Evolutionary conservation across 192 early-diverging fungal species (phyloP).

Genomic region (Coemansia sp.): DNA sequence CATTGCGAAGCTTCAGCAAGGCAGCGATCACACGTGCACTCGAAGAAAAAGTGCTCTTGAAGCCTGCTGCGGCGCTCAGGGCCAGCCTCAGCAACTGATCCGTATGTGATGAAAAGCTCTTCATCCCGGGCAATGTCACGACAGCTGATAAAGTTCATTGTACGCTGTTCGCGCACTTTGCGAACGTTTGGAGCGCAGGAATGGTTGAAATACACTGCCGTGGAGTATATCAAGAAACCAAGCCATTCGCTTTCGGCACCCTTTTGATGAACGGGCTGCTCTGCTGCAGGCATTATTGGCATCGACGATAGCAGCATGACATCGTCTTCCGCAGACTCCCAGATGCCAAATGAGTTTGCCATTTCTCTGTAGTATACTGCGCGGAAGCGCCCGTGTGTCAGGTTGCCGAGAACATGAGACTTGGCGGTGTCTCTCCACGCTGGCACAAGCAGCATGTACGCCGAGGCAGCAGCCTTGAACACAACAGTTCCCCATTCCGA

Average conservation of each 20-base stretch:
- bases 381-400: slow-evolving; percentile 54
- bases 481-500: slow-evolving; percentile 26
- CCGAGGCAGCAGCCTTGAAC: slow-evolving; percentile 17
- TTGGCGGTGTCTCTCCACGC: slow-evolving; percentile 17
- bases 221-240: slow-evolving; percentile 62
- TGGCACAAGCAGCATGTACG: slow-evolving; percentile 21
- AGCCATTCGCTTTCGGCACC: slow-evolving; percentile 51
- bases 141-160: slow-evolving; percentile 56
- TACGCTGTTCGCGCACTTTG: slow-evolving; percentile 46
- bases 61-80: slow-evolving; percentile 50
- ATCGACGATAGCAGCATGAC: neutral
- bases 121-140: slow-evolving; percentile 50
- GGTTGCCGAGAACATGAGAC: neutral
- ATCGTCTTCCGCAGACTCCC: slow-evolving; percentile 51
- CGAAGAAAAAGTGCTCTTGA: slow-evolving; percentile 61
- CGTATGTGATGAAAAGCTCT: slow-evolving; percentile 67
- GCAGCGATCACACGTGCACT: slow-evolving; percentile 60
- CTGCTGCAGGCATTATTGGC: neutral
- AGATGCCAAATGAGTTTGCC: slow-evolving; percentile 70
- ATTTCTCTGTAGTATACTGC: slow-evolving; percentile 61
- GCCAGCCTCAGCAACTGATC: slow-evolving; percentile 49
- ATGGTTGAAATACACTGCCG: slow-evolving; percentile 69
- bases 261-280: neutral
- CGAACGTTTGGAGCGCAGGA: slow-evolving; percentile 62
- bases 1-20: slow-evolving; percentile 32